phyloP scores from a whole-genome alignment of 2,329 filamentous ascomycete genomes.

The Neobulgaria alba region DNA sequence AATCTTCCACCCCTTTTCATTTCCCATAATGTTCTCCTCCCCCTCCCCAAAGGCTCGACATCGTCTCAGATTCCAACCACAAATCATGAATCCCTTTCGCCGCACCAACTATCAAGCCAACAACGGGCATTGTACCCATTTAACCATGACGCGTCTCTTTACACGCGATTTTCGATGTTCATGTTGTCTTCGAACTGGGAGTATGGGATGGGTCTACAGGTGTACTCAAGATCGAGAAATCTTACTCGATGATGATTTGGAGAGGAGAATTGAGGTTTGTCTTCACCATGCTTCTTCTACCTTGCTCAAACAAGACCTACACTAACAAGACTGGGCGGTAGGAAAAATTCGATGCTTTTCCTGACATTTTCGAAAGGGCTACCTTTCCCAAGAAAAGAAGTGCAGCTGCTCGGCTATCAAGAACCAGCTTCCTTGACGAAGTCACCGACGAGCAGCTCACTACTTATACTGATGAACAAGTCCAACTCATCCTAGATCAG shows the following conservation, averaged over 20 bases:
- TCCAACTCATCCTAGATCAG: constrained; percentile 41
- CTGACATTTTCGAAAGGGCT: constrained; percentile 16
- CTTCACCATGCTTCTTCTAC: neutral
- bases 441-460: constrained; percentile 35
- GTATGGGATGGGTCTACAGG: constrained; percentile 64
- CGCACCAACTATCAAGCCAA: too few species aligned
- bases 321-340: constrained; percentile 16
- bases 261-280: constrained; percentile 25
- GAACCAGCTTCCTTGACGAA: constrained; percentile 29
- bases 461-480: constrained; percentile 39
- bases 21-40: too few species aligned
- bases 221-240: constrained; percentile 57
- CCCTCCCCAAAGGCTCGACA: too few species aligned
- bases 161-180: constrained; percentile 44
- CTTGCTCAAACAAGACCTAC: constrained; percentile 19
- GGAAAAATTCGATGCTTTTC: constrained; percentile 20
- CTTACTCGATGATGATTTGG: constrained; percentile 32
- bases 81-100: too few species aligned
- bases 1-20: too few species aligned
- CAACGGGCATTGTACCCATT: constrained; percentile 49
- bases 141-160: constrained; percentile 59
- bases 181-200: constrained; percentile 45
- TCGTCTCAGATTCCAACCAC: neutral
- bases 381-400: constrained; percentile 15
- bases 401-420: constrained; percentile 17